These are phyloP conservation scores for Hippophae tibetana DNA, from an alignment of 306 rosid genomes.

Conservation along the genomic window DNA sequence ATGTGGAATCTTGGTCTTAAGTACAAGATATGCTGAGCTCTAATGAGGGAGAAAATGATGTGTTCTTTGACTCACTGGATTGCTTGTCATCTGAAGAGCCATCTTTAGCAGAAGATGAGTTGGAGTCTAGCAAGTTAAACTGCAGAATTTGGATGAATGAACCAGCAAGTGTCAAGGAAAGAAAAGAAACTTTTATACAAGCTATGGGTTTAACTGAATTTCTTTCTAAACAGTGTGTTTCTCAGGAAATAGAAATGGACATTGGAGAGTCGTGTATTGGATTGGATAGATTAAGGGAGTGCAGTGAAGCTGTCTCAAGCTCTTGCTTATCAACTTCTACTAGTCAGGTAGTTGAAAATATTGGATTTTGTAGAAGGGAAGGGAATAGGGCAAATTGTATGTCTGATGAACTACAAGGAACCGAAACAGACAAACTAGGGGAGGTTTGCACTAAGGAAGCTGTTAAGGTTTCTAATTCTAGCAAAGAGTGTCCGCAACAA, in stretches of 20 bases:
- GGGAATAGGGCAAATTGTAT: conserved; percentile 11
- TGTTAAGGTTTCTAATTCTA: no score
- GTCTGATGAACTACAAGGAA: conserved; percentile 14
- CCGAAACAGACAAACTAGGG: conserved; percentile 13
- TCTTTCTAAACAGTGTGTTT: conserved; percentile 21
- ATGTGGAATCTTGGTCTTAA: conserved; percentile 43
- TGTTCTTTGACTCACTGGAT: conserved; percentile 70
- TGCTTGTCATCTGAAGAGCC: conserved; percentile 41
- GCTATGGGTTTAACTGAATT: conserved; percentile 43
- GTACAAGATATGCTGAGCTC: conserved; percentile 65
- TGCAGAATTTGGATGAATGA: conserved; percentile 66
- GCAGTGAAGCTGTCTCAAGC: conserved; percentile 36
- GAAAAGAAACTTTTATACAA: conserved; percentile 48
- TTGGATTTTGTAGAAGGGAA: conserved; percentile 13
- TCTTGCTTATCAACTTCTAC: conserved; percentile 5
- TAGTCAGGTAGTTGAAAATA: conserved; percentile 14
- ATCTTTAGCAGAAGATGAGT: conserved; percentile 18
- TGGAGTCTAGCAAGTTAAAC: conserved; percentile 14
- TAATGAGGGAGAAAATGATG: conserved; percentile 42
- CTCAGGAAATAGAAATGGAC: conserved; percentile 13
- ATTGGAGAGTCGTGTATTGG: conserved; percentile 22
- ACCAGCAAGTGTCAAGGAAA: conserved; percentile 65
- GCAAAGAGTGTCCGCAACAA: conserved; percentile 1
- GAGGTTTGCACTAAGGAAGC: conserved; percentile 10
- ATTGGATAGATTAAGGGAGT: conserved; percentile 37